Evolutionary conservation across 139 green algal species (phyloP), one percentile per base, ranked within the genome.

Genomic region (Micractinium conductrix): DNA sequence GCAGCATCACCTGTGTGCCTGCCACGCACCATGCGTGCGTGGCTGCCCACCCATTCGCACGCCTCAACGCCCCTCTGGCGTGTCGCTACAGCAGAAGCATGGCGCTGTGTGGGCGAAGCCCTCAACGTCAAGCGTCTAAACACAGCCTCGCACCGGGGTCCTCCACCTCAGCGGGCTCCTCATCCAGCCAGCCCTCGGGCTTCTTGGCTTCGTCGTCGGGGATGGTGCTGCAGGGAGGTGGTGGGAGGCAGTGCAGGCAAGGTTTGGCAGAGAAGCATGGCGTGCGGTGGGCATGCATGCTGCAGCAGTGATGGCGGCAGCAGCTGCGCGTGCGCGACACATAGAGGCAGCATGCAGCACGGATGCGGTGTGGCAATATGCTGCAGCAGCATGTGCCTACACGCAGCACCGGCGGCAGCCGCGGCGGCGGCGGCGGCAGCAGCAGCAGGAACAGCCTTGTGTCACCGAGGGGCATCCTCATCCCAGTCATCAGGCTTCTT

Each of bases 401-500:
- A n/a, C n/a, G n/a, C 65, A 74, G 35, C 33, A 74, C 5, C 44
- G 28, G 33, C 35, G 14, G 8, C 62, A 8, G 62, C 19, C 8
- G 62, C 3, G 67, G 8, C 67, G 45, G 67, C 28, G 35, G 26
- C 14, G 30, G 38, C 14, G 68, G n/a, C 24, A 28, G 35, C 62
- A 70, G 35, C 9, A n/a, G 62, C 62, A 70, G 62, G 22, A 22
- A 28, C 50, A 60, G 50, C 50, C 50, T n/a, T n/a, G n/a, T 24
- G 43, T 80, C 48, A 74, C 45, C 12, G 40, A 30, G 90, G 91
- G 7, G 90, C 90, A 55, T 95, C 87, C 40, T 98, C 96, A 82
- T 99, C 96, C 96, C 96, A 99, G 82, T 97, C 92, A 1, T 94
- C 92, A 1, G 96, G 96, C 87, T 98, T 97, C 17, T 73, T 83